Base-by-base conservation (phyloP, 139 green algal species). In the Micractinium conductrix region DNA sequence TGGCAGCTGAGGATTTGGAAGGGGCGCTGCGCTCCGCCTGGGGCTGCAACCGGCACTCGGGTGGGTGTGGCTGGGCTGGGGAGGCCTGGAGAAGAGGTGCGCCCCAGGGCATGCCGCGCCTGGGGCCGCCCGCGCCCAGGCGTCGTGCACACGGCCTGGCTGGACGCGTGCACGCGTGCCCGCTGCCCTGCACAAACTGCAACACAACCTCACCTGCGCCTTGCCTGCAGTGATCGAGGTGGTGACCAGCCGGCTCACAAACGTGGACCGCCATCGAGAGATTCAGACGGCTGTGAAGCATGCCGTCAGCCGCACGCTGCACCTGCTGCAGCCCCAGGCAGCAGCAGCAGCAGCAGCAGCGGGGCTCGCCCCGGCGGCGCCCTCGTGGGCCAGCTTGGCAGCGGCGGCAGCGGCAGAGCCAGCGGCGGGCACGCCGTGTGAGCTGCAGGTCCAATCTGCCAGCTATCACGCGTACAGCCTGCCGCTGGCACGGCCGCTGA, bases 151-250 rank as follows among this genome's bases (percentile, higher is more conserved):
- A n/a, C n/a, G n/a, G 53, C 8, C 53, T 62, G 8, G 19, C 53
- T 62, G 53, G 2, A 62, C 10, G 53, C 2, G 8, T 62, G 53
- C 53, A 19, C 8, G 19, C 10, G 19, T 62, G 53, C 30, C 30
- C 30, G n/a, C 63, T 71, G 63, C 4, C 8, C n/a, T 8, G 17
- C n/a, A 19, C 30, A 30, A 71, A 24, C n/a, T 42, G n/a, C 30
- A 8, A 10, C 48, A 24, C 48, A 5, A 19, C 30, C 63, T 19
- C 65, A 40, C 53, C 65, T 72, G 6, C 65, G 4, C 9, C 70
- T 58, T 33, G 24, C 21, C 35, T 30, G 68, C 70, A 78, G 93
- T 99, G 7, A 89, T 99, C 4, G 97, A 99, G 91, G 91, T 91
- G 6, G 73, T 93, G 28, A 96, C 93, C 24, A 82, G 85, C 90